Evolutionary conservation across 2,329 filamentous ascomycete species (phyloP), one percentile per base, ranked within the genome.

Genomic region (Neocucurbitaria cava): DNA sequence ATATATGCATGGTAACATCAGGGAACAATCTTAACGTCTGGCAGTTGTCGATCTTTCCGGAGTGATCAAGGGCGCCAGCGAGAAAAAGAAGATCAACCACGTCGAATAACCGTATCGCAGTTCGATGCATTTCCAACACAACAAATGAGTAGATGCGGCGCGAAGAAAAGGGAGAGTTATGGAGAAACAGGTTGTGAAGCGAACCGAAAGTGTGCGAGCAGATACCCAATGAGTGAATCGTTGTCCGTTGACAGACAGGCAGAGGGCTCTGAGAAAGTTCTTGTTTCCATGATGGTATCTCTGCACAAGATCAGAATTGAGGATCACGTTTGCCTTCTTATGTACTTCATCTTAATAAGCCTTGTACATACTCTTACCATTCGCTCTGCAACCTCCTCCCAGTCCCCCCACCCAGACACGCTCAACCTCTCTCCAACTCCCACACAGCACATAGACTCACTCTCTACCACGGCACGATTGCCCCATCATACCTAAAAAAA

Each of bases 21-120:
- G 39, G 21, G 3, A 42, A 5, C 28, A 1, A 17, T 35, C 18
- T 53, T 64, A 49, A 64, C 17, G 4, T 1, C 15, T 20, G 46
- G 13, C 36, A 78, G 78, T 82, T 38, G 75, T 78, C 50, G 79
- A 82, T 61, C 68, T 82, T 5, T 79, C 77, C 2, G 64, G 65
- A 17, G 56, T 79, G 43, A 70, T 82, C 67, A 81, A 79, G 70
- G 78, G 78, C 35, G 78, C 76, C 5, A 77, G 70, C 41, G 73
- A 79, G 52, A 67, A 64, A 56, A 51, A 53, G 39, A 68, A 68
- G 54, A 15, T 63, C 9, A 33, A 67, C 10, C 65, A 68, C n/a
- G 49, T 68, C 4, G 65, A 68, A 47, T 68, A 55, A 28, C 24
- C 13, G 18, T 40, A 10, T 40, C 15, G 13, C 9, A 24, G 11